Evolutionary conservation across 345 rosid species (phyloP), one percentile per base, ranked within the genome.

Genomic region (Lepidium sativum): DNA sequence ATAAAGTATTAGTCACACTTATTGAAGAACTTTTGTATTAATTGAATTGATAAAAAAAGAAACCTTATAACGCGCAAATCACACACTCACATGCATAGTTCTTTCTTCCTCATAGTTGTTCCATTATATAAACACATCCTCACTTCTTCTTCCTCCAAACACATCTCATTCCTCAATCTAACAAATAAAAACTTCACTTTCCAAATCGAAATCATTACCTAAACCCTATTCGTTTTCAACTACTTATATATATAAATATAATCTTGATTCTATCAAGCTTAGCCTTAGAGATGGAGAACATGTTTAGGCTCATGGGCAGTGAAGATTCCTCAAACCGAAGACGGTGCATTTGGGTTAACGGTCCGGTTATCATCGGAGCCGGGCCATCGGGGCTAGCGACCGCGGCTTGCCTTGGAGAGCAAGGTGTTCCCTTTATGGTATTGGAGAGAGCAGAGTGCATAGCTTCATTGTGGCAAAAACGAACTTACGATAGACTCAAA

Each of bases 311-410:
- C 12, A 74, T 48, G 63, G 84, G 72, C 51, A 81, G 74, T 18
- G 82, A 84, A 18, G 79, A 81, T 53, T 78, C 21, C 71, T 54
- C 75, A 1, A 18, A 63, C 43, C 11, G 69, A 38, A 62, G 77
- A 32, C 77, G 88, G 15, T 75, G 84, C 73, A 78, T 81, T 51
- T 78, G 76, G 88, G 86, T 89, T 17, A 84, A 75, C 23, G 95
- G 97, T 8, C 95, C 91, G 0, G 73, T 89, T 41, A 89, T 86
- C 3, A 70, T 89, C n/a, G 96, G 96, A 8, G 94, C 91, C 17
- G 96, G 96, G 1, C 97, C 97, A 2, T 83, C 97, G 0, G 97
- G 91, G 29, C 82, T 89, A 17, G 95, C 92, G 63, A 81, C 91
- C 0, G 97, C 92, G 0, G 92, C 97, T 48, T 82, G 95, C 62